These are phyloP conservation scores for Phyllosticta capitalensis DNA, from an alignment of 2,329 filamentous ascomycete species.

Conservation along the genomic window DNA sequence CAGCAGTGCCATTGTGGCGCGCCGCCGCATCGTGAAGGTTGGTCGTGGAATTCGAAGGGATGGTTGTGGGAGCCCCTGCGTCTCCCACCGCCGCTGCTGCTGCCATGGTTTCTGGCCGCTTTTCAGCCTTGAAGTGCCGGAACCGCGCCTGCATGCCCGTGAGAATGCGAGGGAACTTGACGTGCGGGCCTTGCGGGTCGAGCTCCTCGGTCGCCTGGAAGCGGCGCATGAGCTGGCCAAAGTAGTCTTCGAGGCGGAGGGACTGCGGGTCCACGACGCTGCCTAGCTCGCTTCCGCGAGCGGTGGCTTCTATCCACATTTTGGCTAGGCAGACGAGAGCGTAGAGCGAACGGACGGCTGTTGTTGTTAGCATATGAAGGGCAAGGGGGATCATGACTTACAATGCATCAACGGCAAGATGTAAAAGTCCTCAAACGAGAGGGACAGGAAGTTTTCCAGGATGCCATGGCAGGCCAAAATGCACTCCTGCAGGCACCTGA, in stretches of 20 bases:
- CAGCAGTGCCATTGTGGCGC: constrained; percentile 23
- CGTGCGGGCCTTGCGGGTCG: constrained; percentile 34
- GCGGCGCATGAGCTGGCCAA: constrained; percentile 37
- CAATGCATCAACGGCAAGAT: constrained; percentile 38
- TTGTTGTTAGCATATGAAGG: constrained; percentile 10
- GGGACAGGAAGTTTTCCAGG: constrained; percentile 40
- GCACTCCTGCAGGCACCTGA: constrained; percentile 38
- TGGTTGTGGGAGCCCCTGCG: background rate
- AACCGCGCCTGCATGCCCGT: constrained; percentile 16
- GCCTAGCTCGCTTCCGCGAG: constrained; percentile 37
- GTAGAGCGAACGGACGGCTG: constrained; percentile 46
- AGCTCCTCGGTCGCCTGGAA: constrained; percentile 34
- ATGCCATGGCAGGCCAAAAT: constrained; percentile 38
- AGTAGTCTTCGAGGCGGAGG: constrained; percentile 37
- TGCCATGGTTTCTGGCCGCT: constrained; percentile 29
- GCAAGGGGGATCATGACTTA: constrained; percentile 19
- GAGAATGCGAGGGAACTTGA: constrained; percentile 39
- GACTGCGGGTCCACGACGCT: constrained; percentile 40
- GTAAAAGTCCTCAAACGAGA: constrained; percentile 35
- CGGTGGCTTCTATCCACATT: constrained; percentile 46
- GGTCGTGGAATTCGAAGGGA: constrained; percentile 9
- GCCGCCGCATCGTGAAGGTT: constrained; percentile 2
- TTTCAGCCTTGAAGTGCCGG: constrained; percentile 28
- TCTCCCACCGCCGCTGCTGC: background rate
- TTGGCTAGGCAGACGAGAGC: constrained; percentile 51